These are phyloP conservation scores for Dovyalis caffra DNA, from an alignment of 345 rosid species.

Conservation along the genomic window DNA sequence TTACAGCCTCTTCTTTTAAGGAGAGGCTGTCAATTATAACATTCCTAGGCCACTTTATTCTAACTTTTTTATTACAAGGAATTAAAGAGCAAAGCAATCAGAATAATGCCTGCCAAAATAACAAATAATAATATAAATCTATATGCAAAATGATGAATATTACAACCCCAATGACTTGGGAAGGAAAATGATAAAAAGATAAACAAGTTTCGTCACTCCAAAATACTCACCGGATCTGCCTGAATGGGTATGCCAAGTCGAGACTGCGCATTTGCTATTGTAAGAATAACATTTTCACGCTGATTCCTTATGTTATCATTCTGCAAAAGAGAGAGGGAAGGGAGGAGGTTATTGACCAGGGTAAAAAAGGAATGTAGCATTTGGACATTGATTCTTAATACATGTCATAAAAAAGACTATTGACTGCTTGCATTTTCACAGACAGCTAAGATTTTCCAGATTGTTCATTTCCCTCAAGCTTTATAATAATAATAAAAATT, in stretches of 20 bases:
- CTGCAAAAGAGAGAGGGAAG: conserved; percentile 41
- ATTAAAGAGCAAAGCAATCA: too few species aligned
- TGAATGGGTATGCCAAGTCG: conserved; percentile 58
- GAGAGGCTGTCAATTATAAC: not conserved
- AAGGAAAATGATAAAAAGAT: not conserved
- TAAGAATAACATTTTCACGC: conserved; percentile 87
- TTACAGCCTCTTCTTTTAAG: not conserved
- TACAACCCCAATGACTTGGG: too few species aligned
- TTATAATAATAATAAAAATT: not conserved
- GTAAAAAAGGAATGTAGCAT: not conserved
- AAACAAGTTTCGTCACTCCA: not conserved
- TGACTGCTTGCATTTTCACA: not conserved
- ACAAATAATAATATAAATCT: too few species aligned
- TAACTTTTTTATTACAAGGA: too few species aligned
- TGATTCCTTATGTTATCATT: conserved; percentile 89
- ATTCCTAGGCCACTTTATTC: too few species aligned
- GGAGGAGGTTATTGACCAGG: conserved; percentile 7
- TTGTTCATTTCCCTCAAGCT: not conserved
- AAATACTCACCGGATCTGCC: conserved; percentile 78
- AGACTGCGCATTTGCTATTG: conserved; percentile 84
- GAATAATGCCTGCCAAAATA: too few species aligned
- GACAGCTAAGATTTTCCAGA: not conserved
- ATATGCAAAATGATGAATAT: too few species aligned
- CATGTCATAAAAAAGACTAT: not conserved
- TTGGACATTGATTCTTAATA: not conserved